Evolutionary conservation across 495 filamentous ascomycete species (phyloP), one percentile per base, ranked within the genome.

Genomic region (Acidomyces sp.): DNA sequence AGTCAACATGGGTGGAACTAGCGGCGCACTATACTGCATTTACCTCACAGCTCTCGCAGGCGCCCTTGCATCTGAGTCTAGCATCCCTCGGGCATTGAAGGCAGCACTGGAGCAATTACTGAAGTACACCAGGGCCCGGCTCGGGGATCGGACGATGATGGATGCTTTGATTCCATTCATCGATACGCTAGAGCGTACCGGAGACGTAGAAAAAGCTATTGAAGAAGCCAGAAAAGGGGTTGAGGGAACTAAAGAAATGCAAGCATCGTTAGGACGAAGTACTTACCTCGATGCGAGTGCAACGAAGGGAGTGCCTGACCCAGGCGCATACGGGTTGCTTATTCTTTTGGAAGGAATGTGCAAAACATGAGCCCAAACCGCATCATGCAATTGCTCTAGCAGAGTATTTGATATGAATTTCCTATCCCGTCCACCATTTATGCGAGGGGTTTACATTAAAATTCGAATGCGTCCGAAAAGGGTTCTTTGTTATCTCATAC

Each of bases 161-260:
- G 53, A 55, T 41, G 42, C 39, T 29, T 37, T 55, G 46, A 53
- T 53, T 12, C 53, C 53, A 30, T 55, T 50, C 34, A 38, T 53
- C 10, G 43, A 53, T 11, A 43, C 46, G 17, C 28, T 55, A 33
- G 24, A 18, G 22, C 25, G 39, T 24, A 37, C 25, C n/a, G 35
- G 37, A 12, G 45, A 43, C 26, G 42, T 25, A n/a, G 22, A 33
- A 35, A 15, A 25, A 17, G 51, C 51, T 24, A 16, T 51, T 22
- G 2, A 40, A 38, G 21, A 20, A 34, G 43, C 43, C 16, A n/a
- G 19, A 24, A 21, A 51, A 17, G 51, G 51, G 0, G 51, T 51
- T 9, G 48, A 54, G 13, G 31, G 48, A 6, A 54, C 51, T n/a
- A 54, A 51, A 44, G 31, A 19, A 15, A 44, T 54, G 48, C 34